These are phyloP conservation scores for Fomes fomentarius DNA, from an alignment of 1,284 basidiomycete species.

Conservation along the genomic window DNA sequence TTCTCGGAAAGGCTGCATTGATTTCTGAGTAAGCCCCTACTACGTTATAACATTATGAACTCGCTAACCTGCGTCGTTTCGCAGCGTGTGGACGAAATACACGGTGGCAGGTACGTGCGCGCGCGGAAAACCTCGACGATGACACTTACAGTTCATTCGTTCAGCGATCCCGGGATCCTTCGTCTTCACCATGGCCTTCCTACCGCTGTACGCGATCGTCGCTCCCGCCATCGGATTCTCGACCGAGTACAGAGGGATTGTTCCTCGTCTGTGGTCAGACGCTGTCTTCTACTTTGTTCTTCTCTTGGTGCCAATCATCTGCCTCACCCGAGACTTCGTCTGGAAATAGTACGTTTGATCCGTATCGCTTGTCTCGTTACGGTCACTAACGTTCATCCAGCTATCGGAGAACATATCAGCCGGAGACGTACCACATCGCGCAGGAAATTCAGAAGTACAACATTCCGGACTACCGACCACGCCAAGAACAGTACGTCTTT, in stretches of 20 bases:
- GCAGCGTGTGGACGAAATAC: slow-evolving; percentile 98
- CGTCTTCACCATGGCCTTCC: slow-evolving; percentile 90
- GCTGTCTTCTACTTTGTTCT: slow-evolving; percentile 90
- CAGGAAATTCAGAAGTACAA: slow-evolving; percentile 98
- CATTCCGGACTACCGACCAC: slow-evolving; percentile 94
- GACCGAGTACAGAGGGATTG: slow-evolving; percentile 87
- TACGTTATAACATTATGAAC: background rate
- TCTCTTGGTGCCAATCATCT: slow-evolving; percentile 86
- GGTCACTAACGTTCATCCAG: slow-evolving; percentile 42
- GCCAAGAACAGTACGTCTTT: slow-evolving; percentile 88
- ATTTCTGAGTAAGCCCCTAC: slow-evolving; percentile 87
- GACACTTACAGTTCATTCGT: slow-evolving; percentile 14
- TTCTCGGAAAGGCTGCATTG: slow-evolving; percentile 95
- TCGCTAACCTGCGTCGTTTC: slow-evolving; percentile 15
- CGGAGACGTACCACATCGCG: slow-evolving; percentile 94
- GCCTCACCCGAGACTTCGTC: slow-evolving; percentile 88
- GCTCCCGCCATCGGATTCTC: slow-evolving; percentile 91
- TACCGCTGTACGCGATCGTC: slow-evolving; percentile 89
- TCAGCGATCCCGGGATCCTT: slow-evolving; percentile 95
- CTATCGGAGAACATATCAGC: slow-evolving; percentile 89
- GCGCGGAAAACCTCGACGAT: background rate
- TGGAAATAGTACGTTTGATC: slow-evolving; percentile 87
- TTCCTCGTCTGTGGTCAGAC: slow-evolving; percentile 87
- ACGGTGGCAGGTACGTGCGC: slow-evolving; percentile 77
- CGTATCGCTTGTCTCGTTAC: background rate